Conservation (phyloP, 148 eudicot species). For the Bassia scoparia region DNA sequence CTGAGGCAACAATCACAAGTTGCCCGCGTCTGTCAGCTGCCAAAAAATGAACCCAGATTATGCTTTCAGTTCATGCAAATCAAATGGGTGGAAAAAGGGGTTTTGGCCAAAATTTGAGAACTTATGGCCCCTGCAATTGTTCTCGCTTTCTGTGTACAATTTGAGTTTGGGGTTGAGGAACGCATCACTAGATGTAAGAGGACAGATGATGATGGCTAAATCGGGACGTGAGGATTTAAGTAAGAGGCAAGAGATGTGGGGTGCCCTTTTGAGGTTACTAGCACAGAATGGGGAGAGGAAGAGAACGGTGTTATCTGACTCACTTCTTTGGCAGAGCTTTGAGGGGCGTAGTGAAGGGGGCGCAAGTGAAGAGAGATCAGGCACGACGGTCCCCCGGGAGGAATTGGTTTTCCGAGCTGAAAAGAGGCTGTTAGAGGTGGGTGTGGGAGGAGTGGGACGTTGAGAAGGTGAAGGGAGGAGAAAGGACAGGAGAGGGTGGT, state of each 20-base stretch:
- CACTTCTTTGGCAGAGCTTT: no score
- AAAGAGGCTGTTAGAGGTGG: conserved; percentile 44
- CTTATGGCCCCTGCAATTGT: conserved; percentile 69
- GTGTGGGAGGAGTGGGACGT: conserved; percentile 45
- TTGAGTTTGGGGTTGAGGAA: conserved; percentile 56
- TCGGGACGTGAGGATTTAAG: conserved; percentile 44
- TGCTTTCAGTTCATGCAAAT: conserved; percentile 56
- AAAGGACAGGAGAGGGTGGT: conserved; percentile 64
- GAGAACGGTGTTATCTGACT: no score
- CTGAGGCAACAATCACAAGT: conserved; percentile 81
- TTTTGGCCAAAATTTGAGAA: conserved; percentile 60
- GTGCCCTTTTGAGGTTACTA: conserved; percentile 66
- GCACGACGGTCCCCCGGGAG: conserved; percentile 43
- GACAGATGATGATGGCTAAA: conserved; percentile 46
- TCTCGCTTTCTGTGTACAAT: conserved; percentile 46
- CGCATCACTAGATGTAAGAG: conserved; percentile 70
- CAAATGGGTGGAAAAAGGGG: conserved; percentile 29
- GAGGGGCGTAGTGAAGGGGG: conserved; percentile 52
- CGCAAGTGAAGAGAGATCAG: conserved; percentile 49
- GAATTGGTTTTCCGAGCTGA: conserved; percentile 65
- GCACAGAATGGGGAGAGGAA: conserved; percentile 46
- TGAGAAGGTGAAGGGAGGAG: conserved; percentile 45
- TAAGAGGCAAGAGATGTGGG: conserved; percentile 63
- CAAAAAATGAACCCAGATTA: conserved; percentile 49
- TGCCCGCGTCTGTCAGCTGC: conserved; percentile 65